Evolutionary conservation across 257 asterid species (phyloP).

Genomic region (Scutellaria baicalensis): DNA sequence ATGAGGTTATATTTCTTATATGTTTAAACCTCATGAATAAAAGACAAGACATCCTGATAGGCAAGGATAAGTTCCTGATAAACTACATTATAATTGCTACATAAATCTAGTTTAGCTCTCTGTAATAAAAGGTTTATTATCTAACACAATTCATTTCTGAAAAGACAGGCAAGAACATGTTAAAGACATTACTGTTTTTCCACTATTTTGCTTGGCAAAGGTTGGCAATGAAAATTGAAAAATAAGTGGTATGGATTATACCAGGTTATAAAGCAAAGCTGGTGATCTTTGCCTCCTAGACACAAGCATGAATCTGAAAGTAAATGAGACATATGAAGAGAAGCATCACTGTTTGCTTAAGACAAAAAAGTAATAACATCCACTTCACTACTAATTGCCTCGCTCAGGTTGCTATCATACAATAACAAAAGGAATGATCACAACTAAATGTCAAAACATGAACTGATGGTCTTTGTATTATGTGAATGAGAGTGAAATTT

Average conservation of each 20-base stretch:
- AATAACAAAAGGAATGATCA: not conserved
- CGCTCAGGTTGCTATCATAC: not conserved
- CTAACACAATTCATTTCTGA: not conserved
- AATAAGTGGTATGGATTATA: conserved; percentile 18
- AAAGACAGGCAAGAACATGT: not conserved
- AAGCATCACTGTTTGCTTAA: not conserved
- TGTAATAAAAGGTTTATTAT: not conserved
- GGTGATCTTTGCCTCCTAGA: conserved; percentile 53
- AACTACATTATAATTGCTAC: not conserved
- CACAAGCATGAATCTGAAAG: conserved; percentile 68
- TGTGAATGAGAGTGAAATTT: no score
- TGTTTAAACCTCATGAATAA: not conserved
- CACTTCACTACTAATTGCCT: not conserved
- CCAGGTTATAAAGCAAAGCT: conserved; percentile 61
- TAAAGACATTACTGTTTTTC: not conserved
- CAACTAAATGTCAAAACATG: not conserved
- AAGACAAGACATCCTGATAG: not conserved
- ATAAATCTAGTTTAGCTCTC: not conserved
- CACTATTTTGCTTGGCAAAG: not conserved
- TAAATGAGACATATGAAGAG: not conserved
- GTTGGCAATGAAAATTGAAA: not conserved
- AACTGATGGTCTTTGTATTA: not conserved
- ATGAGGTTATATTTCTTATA: not conserved
- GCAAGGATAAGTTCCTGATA: not conserved
- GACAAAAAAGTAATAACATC: not conserved